Conservation (phyloP, 2,329 filamentous ascomycete species). For the Diplodia corticola region DNA sequence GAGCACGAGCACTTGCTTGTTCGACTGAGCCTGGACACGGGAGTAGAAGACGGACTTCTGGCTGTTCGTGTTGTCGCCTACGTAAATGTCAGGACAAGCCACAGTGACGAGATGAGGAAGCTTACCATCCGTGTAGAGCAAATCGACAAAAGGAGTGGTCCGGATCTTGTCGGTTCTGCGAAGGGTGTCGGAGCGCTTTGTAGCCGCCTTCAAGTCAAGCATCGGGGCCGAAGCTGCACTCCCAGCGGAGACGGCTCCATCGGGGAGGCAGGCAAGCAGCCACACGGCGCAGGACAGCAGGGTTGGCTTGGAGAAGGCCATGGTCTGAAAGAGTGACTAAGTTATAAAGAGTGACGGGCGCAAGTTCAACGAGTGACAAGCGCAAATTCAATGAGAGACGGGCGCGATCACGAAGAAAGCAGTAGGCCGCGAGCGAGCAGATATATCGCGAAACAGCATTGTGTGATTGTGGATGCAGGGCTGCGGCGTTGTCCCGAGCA, state of each 20-base stretch:
- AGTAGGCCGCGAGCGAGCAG: constrained; percentile 25
- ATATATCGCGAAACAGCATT: constrained; percentile 6
- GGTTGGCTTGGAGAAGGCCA: background rate
- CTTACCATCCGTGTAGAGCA: constrained; percentile 39
- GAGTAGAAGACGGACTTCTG: constrained; percentile 36
- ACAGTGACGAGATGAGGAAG: background rate
- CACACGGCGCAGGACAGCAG: background rate
- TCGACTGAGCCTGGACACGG: constrained; percentile 35
- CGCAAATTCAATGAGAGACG: background rate
- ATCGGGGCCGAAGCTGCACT: constrained; percentile 21
- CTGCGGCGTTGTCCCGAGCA: constrained; percentile 14
- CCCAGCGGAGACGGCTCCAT: constrained; percentile 24
- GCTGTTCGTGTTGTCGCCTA: constrained; percentile 31
- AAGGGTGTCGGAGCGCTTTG: constrained; percentile 31
- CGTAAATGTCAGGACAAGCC: constrained; percentile 22
- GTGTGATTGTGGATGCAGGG: background rate
- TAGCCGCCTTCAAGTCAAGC: constrained; percentile 37
- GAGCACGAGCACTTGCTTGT: constrained; percentile 36
- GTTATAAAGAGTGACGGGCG: background rate
- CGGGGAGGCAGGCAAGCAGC: constrained; percentile 6
- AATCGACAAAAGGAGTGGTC: constrained; percentile 31
- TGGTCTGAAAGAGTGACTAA: background rate
- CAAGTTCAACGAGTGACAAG: background rate
- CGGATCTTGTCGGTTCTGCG: constrained; percentile 32
- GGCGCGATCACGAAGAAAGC: constrained; percentile 20